Evolutionary conservation across 177 flowering plant genomes (phyloP).

Genomic region (Vitis hybrid): DNA sequence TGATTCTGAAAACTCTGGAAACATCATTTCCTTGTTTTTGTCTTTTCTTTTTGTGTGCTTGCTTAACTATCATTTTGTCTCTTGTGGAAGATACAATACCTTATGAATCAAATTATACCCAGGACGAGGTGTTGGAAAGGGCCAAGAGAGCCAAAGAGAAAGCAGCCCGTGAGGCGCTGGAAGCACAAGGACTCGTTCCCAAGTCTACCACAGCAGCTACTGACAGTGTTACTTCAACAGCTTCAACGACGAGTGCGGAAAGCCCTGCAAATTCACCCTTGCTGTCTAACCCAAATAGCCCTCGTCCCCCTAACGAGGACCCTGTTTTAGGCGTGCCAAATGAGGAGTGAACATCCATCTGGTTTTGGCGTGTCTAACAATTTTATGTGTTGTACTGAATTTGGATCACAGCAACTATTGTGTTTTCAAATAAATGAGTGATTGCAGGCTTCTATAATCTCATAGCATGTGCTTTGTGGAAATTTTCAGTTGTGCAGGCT

Average conservation of each 20-base stretch:
- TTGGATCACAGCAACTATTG: no score
- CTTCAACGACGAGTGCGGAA: constrained; percentile 1
- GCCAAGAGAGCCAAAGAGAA: constrained; percentile 65
- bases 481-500: no score
- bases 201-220: constrained; percentile 20
- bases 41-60: not conserved
- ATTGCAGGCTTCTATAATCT: no score
- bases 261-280: no score
- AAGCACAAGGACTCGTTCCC: constrained; percentile 35
- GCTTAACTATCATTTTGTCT: not conserved
- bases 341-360: not conserved
- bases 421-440: no score
- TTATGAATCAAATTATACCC: constrained; percentile 15
- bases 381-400: no score
- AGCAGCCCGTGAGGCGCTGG: constrained; percentile 66
- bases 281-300: no score
- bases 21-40: not conserved
- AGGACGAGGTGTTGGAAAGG: constrained; percentile 83
- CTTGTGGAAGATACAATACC: not conserved
- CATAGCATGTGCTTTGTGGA: no score
- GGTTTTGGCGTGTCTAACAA: no score
- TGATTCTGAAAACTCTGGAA: not conserved
- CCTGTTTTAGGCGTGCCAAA: constrained; percentile 4
- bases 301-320: not conserved
- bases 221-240: constrained; percentile 5